A percentile compares a stretch with the other conserved stretches of the same genome.
Conservation (phyloP, 768 basidiomycete species). For the Boletus vinaceobasis region DNA sequence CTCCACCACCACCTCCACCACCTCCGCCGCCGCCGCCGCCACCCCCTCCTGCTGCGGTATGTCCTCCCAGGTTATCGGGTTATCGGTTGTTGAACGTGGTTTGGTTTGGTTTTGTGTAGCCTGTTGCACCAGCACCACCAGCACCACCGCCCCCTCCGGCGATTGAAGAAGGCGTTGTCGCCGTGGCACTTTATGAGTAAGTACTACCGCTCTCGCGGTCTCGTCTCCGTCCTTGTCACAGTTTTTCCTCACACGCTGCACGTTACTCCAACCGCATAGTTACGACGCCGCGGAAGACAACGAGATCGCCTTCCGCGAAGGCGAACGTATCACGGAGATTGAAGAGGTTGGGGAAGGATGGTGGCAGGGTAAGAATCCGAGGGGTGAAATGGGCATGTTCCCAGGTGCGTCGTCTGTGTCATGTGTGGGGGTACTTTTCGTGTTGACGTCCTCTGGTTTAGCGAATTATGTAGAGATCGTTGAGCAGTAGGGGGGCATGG, state of each 20-base stretch:
- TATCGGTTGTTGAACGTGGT: neutral
- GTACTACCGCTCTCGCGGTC: constrained; percentile 20
- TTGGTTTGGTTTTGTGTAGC: constrained; percentile 14
- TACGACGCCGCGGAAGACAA: constrained; percentile 93
- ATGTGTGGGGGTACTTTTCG: neutral
- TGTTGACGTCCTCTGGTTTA: neutral
- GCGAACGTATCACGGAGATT: constrained; percentile 74
- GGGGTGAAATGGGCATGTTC: constrained; percentile 66
- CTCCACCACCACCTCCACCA: constrained; percentile 55
- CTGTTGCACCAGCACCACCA: constrained; percentile 33
- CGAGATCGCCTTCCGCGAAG: constrained; percentile 81
- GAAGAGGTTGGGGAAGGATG: constrained; percentile 84
- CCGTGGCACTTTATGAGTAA: constrained; percentile 70
- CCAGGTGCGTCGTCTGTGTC: constrained; percentile 49
- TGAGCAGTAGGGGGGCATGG: neutral
- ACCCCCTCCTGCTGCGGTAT: constrained; percentile 37
- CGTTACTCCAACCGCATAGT: constrained; percentile 34
- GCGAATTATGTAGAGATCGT: constrained; percentile 20
- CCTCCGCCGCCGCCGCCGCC: constrained; percentile 48
- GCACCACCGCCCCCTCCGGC: constrained; percentile 46
- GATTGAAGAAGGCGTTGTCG: constrained; percentile 58
- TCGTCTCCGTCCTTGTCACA: neutral
- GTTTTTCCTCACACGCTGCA: neutral
- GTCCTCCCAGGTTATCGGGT: neutral
- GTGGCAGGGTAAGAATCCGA: constrained; percentile 69